Percentiles rank a stretch among this genome's conserved stretches.
phyloP scores from a whole-genome alignment of 257 asterid genomes.

The Forsythia viridissima region DNA sequence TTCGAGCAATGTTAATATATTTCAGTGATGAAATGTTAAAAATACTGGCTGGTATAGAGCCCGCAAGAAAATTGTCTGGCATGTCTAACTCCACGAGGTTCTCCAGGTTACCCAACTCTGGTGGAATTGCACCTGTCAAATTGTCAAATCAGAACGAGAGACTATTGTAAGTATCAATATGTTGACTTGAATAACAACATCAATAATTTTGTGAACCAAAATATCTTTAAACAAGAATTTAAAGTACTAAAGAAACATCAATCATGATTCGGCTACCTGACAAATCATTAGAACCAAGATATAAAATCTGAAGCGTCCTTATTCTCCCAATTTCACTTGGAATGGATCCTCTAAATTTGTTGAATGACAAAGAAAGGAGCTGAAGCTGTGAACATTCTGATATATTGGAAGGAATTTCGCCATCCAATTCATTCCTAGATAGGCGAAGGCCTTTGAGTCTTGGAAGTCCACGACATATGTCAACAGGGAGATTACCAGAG shows the following conservation, averaged over 20 bases:
- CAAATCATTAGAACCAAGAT: slow-evolving; percentile 10
- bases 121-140: too few species aligned
- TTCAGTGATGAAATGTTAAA: slow-evolving; percentile 21
- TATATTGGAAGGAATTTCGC: slow-evolving; percentile 28
- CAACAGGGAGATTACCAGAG: slow-evolving; percentile 18
- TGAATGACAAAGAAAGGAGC: slow-evolving; percentile 5
- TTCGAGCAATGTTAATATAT: not conserved
- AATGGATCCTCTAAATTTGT: slow-evolving; percentile 23
- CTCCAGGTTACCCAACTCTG: too few species aligned
- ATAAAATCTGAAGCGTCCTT: slow-evolving; percentile 10
- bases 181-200: too few species aligned
- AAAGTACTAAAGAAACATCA: too few species aligned
- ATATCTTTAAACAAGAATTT: too few species aligned
- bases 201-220: too few species aligned
- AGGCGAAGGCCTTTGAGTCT: slow-evolving; percentile 8
- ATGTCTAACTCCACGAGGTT: not conserved
- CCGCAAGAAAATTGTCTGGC: slow-evolving; percentile 10
- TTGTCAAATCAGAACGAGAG: too few species aligned
- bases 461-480: slow-evolving; percentile 12
- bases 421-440: slow-evolving; percentile 14
- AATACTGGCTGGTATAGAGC: slow-evolving; percentile 21
- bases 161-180: too few species aligned
- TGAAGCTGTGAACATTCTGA: slow-evolving; percentile 26
- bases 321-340: slow-evolving; percentile 22
- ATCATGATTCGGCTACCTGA: not conserved